phyloP scores from a whole-genome alignment of 2,329 filamentous ascomycete genomes.

The Lachnellula cervina region DNA sequence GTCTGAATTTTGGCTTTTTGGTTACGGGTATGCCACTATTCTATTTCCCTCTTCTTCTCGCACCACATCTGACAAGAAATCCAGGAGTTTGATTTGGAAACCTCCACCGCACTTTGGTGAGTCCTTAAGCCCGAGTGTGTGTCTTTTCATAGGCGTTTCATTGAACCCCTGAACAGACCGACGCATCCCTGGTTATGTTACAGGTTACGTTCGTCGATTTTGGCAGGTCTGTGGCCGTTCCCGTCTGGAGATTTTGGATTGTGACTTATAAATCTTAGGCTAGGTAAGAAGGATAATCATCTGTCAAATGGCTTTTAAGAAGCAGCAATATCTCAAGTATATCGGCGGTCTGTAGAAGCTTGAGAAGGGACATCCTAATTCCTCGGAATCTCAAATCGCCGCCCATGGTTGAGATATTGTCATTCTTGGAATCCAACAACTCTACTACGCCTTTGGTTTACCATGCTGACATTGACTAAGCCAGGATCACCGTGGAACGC shows the following conservation, averaged over 20 bases:
- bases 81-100: constrained; percentile 94
- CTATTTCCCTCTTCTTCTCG: background rate
- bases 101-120: constrained; percentile 92
- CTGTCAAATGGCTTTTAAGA: background rate
- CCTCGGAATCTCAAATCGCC: background rate
- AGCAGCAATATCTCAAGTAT: background rate
- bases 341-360: background rate
- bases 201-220: constrained; percentile 89
- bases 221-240: constrained; percentile 73
- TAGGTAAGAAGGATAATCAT: constrained; percentile 26
- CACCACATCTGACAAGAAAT: constrained; percentile 1
- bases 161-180: constrained; percentile 52
- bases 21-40: constrained; percentile 70
- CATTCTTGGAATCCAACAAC: background rate
- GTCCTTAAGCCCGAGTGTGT: constrained; percentile 10
- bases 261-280: constrained; percentile 26
- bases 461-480: constrained; percentile 42
- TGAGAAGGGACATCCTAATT: background rate
- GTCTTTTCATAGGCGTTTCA: background rate
- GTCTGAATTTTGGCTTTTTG: constrained; percentile 87
- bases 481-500: constrained; percentile 91
- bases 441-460: constrained; percentile 4
- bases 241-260: constrained; percentile 1
- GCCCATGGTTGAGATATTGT: background rate
- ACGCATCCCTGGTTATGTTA: constrained; percentile 83